Evolutionary conservation across 345 rosid genomes (phyloP).

Genomic region (Eutrema yunnanense): DNA sequence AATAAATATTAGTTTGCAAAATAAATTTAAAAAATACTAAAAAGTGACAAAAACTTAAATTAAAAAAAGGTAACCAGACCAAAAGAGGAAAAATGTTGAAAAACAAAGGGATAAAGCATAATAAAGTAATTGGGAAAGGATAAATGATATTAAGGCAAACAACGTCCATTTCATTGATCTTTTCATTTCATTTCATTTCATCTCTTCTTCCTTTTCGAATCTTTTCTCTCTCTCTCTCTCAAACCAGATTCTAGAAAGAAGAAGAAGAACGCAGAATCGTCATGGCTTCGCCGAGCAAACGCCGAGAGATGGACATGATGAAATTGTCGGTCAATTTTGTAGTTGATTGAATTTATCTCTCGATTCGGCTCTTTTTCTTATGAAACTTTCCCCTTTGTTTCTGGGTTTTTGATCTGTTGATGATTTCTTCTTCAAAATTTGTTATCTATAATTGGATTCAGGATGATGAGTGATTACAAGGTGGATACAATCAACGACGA

Average conservation of each 20-base stretch:
- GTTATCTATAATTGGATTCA: constrained; percentile 19
- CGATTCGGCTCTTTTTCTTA: neutral
- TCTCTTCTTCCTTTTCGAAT: constrained; percentile 1
- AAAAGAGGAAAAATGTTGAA: neutral
- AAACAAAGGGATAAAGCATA: neutral
- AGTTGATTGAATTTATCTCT: neutral
- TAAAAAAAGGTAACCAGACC: no score
- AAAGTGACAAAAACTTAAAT: neutral
- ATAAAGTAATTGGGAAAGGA: neutral
- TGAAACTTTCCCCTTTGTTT: neutral
- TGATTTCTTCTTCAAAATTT: neutral
- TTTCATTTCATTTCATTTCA: neutral
- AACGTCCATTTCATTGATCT: constrained; percentile 1
- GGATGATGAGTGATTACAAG: constrained; percentile 80
- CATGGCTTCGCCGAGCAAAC: constrained; percentile 78
- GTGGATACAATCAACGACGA: constrained; percentile 66
- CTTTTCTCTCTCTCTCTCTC: constrained; percentile 5
- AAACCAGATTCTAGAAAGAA: constrained; percentile 5
- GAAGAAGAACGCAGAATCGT: constrained; percentile 6
- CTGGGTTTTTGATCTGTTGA: neutral
- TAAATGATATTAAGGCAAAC: neutral
- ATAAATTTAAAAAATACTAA: neutral
- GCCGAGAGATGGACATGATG: constrained; percentile 78
- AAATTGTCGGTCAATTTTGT: constrained; percentile 39
- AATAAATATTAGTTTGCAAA: no score